Evolutionary conservation across 2,329 filamentous ascomycete species (phyloP).

Genomic region (Aspergillus sp.): DNA sequence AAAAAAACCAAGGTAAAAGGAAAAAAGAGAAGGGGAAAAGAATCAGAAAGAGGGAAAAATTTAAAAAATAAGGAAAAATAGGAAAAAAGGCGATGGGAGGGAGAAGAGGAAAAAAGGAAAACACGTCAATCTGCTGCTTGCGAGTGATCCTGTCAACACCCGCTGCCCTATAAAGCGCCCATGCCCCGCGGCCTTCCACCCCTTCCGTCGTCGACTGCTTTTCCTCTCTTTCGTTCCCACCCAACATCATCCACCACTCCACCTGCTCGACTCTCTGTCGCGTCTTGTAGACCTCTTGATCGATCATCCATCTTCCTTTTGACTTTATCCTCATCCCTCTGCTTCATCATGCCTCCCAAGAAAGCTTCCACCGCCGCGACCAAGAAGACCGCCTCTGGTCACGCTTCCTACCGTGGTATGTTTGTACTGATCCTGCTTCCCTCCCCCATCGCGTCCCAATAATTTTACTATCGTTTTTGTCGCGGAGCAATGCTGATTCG

Average conservation of each 20-base stretch:
- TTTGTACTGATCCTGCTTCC: constrained; percentile 43
- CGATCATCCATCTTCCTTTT: constrained; percentile 6
- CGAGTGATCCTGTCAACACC: constrained; percentile 42
- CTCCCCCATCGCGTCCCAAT: constrained; percentile 45
- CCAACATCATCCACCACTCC: constrained; percentile 14
- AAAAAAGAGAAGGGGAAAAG: neutral
- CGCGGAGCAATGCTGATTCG: constrained; percentile 55
- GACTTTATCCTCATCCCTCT: constrained; percentile 14
- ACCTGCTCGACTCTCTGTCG: constrained; percentile 1
- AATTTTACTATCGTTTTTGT: constrained; percentile 41
- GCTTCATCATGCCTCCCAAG: constrained; percentile 62
- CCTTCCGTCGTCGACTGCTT: constrained; percentile 36
- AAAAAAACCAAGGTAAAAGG: neutral
- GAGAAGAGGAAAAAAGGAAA: constrained; percentile 12
- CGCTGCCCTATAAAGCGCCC: constrained; percentile 41
- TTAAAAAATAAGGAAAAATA: neutral
- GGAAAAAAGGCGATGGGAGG: constrained; percentile 6
- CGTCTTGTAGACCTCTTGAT: constrained; percentile 10
- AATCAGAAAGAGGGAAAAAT: neutral
- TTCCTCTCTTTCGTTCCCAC: constrained; percentile 23
- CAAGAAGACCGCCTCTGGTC: constrained; percentile 58
- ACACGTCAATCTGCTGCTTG: constrained; percentile 21
- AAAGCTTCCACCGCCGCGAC: constrained; percentile 53
- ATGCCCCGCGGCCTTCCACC: constrained; percentile 41
- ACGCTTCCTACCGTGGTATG: constrained; percentile 67